These are phyloP conservation scores for Acer saccharum DNA, from an alignment of 345 rosid genomes.

Conservation along the genomic window DNA sequence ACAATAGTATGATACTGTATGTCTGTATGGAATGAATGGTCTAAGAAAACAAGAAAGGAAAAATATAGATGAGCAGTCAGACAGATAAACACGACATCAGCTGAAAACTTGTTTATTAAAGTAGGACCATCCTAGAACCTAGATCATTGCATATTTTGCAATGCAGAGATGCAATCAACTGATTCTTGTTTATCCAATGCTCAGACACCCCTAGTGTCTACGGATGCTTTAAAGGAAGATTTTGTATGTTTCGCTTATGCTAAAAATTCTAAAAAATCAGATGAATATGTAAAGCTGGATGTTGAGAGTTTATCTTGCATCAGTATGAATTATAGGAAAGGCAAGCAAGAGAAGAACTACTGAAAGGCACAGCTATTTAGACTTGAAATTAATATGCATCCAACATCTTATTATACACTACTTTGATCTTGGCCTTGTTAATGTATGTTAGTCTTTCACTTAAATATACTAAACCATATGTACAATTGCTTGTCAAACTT, in stretches of 20 bases:
- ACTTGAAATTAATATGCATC: neutral
- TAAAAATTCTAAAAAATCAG: neutral
- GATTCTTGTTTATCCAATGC: neutral
- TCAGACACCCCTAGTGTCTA: neutral
- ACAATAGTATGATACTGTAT: neutral
- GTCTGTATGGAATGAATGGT: neutral
- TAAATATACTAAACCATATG: neutral
- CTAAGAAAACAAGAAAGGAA: neutral
- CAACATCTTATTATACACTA: neutral
- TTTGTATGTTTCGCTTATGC: neutral
- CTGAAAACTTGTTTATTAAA: conserved; percentile 5
- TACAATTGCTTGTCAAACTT: neutral
- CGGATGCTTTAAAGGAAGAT: neutral
- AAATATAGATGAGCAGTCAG: neutral
- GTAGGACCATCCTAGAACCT: neutral
- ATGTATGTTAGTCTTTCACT: neutral
- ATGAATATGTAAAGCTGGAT: neutral
- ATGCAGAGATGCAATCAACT: neutral
- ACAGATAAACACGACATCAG: neutral
- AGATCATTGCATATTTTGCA: neutral
- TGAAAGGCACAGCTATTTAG: neutral
- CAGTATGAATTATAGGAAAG: neutral
- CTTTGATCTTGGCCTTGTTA: neutral
- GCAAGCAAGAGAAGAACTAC: neutral
- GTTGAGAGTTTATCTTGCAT: neutral